Conservation (phyloP, 352 stramenopile genomes). For the Phytophthora uliginosa region DNA sequence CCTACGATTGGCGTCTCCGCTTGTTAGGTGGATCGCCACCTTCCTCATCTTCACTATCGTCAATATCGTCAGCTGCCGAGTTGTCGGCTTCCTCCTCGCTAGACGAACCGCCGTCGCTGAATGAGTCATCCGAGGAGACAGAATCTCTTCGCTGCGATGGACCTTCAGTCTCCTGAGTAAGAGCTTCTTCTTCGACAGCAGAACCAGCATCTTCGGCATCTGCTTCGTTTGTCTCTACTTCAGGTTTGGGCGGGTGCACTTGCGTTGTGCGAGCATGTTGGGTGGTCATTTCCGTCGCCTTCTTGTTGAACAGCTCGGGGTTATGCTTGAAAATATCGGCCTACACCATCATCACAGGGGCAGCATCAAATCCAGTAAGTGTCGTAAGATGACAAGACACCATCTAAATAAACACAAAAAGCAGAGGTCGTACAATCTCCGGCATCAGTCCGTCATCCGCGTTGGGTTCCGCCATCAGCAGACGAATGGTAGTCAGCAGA, state of each 20-base stretch:
- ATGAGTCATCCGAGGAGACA: constrained; percentile 46
- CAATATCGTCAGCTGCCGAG: constrained; percentile 1
- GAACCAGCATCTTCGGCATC: background rate
- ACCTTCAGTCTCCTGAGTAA: constrained; percentile 32
- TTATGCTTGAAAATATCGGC: constrained; percentile 87
- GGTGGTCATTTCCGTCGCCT: constrained; percentile 68
- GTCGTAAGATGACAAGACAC: background rate
- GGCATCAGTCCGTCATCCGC: constrained; percentile 93
- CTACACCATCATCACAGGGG: constrained; percentile 30
- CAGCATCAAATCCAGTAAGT: background rate
- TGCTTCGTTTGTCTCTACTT: constrained; percentile 1
- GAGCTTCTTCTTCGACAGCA: constrained; percentile 10
- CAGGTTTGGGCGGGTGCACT: constrained; percentile 8
- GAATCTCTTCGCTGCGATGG: constrained; percentile 23
- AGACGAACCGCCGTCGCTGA: constrained; percentile 52
- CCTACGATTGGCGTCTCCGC: constrained; percentile 39
- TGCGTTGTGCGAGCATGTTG: constrained; percentile 51
- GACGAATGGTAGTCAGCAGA: constrained; percentile 90
- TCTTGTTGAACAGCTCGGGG: constrained; percentile 73
- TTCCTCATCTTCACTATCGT: constrained; percentile 10
- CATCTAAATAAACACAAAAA: background rate
- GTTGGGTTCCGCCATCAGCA: constrained; percentile 94
- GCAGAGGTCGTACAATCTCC: constrained; percentile 70
- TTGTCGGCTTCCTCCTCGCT: constrained; percentile 49
- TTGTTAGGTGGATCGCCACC: constrained; percentile 26